Base-by-base conservation (phyloP, 805 yeast genomes). In the Barnettozyma botsteinii region DNA sequence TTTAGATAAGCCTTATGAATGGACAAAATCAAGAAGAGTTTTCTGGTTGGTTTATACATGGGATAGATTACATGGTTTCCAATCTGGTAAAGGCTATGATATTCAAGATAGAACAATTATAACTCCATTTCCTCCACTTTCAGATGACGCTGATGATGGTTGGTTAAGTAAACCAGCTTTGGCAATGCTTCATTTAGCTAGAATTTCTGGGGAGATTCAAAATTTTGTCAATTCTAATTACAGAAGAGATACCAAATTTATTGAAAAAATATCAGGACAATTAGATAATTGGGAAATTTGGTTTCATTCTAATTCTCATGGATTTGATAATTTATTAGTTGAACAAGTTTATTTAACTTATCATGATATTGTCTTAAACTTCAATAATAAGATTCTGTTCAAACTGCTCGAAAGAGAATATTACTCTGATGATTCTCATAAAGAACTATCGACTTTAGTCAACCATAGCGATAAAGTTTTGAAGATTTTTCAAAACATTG, bases 41-140 rank as follows among this genome's bases (percentile, higher is more conserved):
- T 79, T 73, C 51, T 77, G 80, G 77, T 46, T 69, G 17, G 73
- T 72, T 6, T 79, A 69, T 48, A 66, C 74, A 1, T 61, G 73
- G 60, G 85, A 79, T 49, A 63, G 77, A 43, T 43, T 76, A 13
- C 55, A 75, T 43, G 75, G 74, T 5, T 57, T 76, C 31, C 81
- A 75, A 42, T 64, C 67, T 28, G 84, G 82, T 1, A 58, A 76
- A 33, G 59, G 62, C 34, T 61, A 47, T 59, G 53, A 63, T 60
- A 23, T 56, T 61, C 46, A 53, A 14, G 70, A 64, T 18, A 56
- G 55, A 12, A 73, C 69, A 37, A 55, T 68, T 18, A 52, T 56
- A n/a, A 50, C 66, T 4, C 49, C 34, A 40, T 17, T 64, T 50
- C 43, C 75, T 4, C 41, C 42, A 4, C 21, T 42, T 3, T 26